A percentile compares a stretch with the other conserved stretches of the same genome.
Evolutionary conservation across 495 filamentous ascomycete genomes (phyloP).

Genomic region (Neurospora sp.): DNA sequence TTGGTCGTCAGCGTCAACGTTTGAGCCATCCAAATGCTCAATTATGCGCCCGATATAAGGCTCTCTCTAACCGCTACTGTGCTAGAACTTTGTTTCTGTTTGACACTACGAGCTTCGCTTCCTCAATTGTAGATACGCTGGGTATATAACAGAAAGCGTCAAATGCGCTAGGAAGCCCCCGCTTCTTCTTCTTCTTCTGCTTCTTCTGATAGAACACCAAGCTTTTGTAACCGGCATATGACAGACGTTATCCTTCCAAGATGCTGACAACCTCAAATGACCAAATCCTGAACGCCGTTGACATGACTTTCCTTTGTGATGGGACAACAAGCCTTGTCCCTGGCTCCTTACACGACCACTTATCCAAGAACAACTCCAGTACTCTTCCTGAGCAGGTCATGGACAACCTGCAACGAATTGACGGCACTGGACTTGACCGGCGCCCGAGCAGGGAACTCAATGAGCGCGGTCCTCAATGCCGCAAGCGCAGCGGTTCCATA

Average conservation of each 20-base stretch:
- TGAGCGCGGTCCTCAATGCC: conserved; percentile 51
- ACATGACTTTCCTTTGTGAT: neutral
- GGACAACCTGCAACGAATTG: conserved; percentile 48
- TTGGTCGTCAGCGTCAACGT: neutral
- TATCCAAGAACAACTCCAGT: conserved; percentile 41
- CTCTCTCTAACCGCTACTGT: neutral
- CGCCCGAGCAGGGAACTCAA: conserved; percentile 55
- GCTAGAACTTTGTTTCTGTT: neutral
- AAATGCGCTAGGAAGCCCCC: neutral
- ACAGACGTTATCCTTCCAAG: neutral
- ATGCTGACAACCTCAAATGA: neutral
- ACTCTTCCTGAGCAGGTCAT: conserved; percentile 47
- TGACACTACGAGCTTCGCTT: neutral
- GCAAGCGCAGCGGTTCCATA: conserved; percentile 64
- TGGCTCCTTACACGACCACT: neutral
- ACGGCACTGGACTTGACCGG: conserved; percentile 42
- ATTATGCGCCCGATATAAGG: neutral
- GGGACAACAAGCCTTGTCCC: neutral
- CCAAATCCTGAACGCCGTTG: neutral
- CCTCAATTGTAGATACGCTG: neutral
- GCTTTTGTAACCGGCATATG: neutral
- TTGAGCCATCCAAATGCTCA: neutral
- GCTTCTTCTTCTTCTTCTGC: neutral
- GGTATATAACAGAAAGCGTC: neutral
- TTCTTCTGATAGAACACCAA: neutral